Base-by-base conservation (phyloP, 768 basidiomycete species). In the Leccinum incarnatum region DNA sequence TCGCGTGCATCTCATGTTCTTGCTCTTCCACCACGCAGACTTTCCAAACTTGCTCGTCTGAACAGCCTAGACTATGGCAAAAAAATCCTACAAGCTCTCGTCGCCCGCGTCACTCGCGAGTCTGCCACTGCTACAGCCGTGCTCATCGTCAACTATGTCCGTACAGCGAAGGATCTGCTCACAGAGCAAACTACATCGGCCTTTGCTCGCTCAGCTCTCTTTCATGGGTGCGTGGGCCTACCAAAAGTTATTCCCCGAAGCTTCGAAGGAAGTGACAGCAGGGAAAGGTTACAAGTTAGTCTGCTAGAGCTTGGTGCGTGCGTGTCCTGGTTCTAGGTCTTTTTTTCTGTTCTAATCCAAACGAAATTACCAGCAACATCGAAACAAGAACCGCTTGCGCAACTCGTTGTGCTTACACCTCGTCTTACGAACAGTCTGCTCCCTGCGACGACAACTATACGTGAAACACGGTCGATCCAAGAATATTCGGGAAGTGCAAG, bases 141-240 rank as follows among this genome's bases (percentile, higher is more conserved):
- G 1, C 82, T 91, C 45, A 79, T 93, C 25, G 5, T 25, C 25
- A 25, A 25, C 5, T 25, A 91, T 64, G 76, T 94, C 37, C 84
- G 86, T 48, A 88, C 88, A 2, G 87, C 84, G 19, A 89, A 89
- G 63, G 90, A 91, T 10, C 76, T 80, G 0, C 77, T 93, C 27
- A 82, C 80, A 0, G 84, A 88, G 62, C 86, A 6, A 78, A 80
- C 49, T 89, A 91, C 71, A 78, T 92, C 53, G 83, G 87, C 61
- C 74, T n/a, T n/a, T 93, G 91, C 66, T 32, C 23, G 85, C 85
- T 0, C 82, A 89, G 29, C 75, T 78, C 1, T 86, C 80, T 64
- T 73, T 93, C 5, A 66, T 81, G 57, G 85, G 89, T 53, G 89
- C 89, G 3, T 93, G 91, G 91, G 77, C 79, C 55, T 92, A 82